Evolutionary conservation across 1,284 basidiomycete species (phyloP).

Genomic region (Stereum hirsutum): DNA sequence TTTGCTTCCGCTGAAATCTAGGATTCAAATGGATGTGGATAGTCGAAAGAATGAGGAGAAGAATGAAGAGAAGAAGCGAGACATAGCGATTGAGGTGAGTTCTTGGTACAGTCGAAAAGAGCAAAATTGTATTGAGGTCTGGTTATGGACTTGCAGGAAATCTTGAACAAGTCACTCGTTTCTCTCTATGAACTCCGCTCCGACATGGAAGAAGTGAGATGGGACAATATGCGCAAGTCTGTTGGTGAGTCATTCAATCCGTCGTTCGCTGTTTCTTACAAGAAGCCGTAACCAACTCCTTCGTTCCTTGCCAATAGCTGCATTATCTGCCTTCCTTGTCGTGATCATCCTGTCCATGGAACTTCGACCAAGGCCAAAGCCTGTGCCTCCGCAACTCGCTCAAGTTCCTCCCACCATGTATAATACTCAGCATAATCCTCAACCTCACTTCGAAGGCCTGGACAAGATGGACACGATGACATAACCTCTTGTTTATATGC

Average conservation of each 20-base stretch:
- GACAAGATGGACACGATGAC: constrained; percentile 25
- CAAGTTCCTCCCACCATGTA: constrained; percentile 17
- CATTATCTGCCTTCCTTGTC: constrained; percentile 55
- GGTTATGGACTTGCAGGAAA: constrained; percentile 43
- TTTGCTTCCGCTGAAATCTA: constrained; percentile 24
- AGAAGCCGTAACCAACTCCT: not conserved
- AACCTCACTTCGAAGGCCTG: constrained; percentile 16
- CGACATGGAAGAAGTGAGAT: constrained; percentile 82
- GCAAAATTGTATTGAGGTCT: not conserved
- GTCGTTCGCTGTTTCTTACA: not conserved
- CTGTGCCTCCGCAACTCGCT: constrained; percentile 26
- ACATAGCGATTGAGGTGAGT: constrained; percentile 82
- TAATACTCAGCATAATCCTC: constrained; percentile 9
- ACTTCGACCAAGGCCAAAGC: constrained; percentile 33
- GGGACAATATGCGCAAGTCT: constrained; percentile 85
- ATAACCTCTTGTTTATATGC: constrained; percentile 9
- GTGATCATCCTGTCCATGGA: constrained; percentile 65
- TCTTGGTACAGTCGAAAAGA: not conserved
- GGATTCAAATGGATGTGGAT: constrained; percentile 94
- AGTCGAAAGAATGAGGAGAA: constrained; percentile 91
- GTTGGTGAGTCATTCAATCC: constrained; percentile 53
- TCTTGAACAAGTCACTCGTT: constrained; percentile 83
- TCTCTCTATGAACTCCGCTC: constrained; percentile 80
- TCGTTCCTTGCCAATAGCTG: constrained; percentile 31
- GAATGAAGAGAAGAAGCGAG: constrained; percentile 79